Conservation (phyloP, 2,329 filamentous ascomycete species). For the Fonsecaea pugnacius region DNA sequence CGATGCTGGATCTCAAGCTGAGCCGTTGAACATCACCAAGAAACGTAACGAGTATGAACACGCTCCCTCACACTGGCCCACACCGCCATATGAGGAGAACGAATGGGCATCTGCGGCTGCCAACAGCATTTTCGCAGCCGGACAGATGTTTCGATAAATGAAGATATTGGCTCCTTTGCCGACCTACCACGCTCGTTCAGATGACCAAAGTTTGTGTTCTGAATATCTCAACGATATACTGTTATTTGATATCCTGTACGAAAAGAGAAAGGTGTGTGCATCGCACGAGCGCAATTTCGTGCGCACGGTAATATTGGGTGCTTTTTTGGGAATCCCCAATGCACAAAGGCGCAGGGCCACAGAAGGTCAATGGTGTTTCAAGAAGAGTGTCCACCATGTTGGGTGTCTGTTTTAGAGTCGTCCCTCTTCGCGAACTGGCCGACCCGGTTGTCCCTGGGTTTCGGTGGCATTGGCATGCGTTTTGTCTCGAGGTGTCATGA, state of each 20-base stretch:
- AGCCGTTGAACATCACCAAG: constrained; percentile 71
- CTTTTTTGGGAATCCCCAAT: constrained; percentile 18
- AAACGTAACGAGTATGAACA: constrained; percentile 57
- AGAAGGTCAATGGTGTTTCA: constrained; percentile 5
- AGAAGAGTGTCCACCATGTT: constrained; percentile 10
- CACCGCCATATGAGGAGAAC: constrained; percentile 89
- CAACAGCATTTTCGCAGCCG: constrained; percentile 77
- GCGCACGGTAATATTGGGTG: constrained; percentile 17
- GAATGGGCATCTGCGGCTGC: constrained; percentile 87
- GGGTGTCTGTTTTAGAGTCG: constrained; percentile 18
- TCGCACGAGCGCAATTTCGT: constrained; percentile 24
- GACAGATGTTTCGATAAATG: constrained; percentile 44
- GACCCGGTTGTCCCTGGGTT: constrained; percentile 14
- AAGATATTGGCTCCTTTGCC: background rate
- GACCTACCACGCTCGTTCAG: constrained; percentile 25
- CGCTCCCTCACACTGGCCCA: constrained; percentile 79
- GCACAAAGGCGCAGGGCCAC: constrained; percentile 8
- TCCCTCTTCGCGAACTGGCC: background rate
- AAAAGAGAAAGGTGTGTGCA: constrained; percentile 30
- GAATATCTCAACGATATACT: constrained; percentile 29
- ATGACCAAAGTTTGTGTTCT: constrained; percentile 25
- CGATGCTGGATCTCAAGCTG: constrained; percentile 55
- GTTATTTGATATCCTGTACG: constrained; percentile 37
- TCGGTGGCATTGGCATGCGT: constrained; percentile 17
- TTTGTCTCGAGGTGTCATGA: constrained; percentile 10